Conservation (phyloP, 345 rosid species). For the Salix koriyanagi region DNA sequence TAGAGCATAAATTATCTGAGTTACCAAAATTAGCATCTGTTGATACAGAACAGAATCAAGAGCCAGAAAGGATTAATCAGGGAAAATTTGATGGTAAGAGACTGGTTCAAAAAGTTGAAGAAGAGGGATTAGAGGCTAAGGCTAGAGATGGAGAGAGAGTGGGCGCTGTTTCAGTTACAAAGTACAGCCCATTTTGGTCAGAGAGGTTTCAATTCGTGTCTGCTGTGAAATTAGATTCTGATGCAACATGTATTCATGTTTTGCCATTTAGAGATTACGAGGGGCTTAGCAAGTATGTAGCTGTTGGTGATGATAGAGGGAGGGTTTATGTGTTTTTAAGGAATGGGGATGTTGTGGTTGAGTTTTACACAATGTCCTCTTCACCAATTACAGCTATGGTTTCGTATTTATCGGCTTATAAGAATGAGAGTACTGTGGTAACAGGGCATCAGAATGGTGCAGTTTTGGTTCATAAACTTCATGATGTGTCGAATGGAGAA, state of each 20-base stretch:
- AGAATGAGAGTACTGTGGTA: constrained; percentile 72
- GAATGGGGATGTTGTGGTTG: constrained; percentile 73
- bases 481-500: constrained; percentile 55
- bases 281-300: constrained; percentile 81
- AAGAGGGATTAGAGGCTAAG: constrained; percentile 16
- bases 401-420: constrained; percentile 61
- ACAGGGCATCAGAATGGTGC: constrained; percentile 75
- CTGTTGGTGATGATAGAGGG: constrained; percentile 83
- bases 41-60: constrained; percentile 7
- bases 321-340: constrained; percentile 62
- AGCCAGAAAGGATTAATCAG: constrained; percentile 17
- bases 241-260: constrained; percentile 59
- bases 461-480: constrained; percentile 60
- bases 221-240: constrained; percentile 72
- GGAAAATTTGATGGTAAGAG: constrained; percentile 3
- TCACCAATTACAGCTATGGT: constrained; percentile 73
- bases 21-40: constrained; percentile 10
- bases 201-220: constrained; percentile 83
- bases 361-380: constrained; percentile 45
- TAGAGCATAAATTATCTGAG: constrained; percentile 52
- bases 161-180: constrained; percentile 50
- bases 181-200: constrained; percentile 77
- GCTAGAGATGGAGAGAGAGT: constrained; percentile 36
- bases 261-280: constrained; percentile 77
- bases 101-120: constrained; percentile 15